Base-by-base conservation (phyloP, 306 rosid species). In the Canavalia gladiata region DNA sequence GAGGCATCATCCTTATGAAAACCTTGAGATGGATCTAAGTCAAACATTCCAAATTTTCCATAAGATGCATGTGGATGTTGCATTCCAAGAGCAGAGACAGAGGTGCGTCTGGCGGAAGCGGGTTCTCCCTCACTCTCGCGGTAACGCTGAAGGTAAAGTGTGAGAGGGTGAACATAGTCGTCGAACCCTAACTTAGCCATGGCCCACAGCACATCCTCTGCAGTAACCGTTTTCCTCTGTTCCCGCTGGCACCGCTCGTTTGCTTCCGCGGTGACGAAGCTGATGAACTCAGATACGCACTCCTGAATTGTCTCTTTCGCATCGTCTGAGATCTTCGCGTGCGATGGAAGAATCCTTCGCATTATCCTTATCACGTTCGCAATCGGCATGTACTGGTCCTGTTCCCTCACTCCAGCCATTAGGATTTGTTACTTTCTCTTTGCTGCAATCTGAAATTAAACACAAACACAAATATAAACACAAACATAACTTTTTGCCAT, bases 241-340 rank as follows among this genome's bases (percentile, higher is more conserved):
- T 93, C 97, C 0, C 79, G 47, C 33, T 86, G 94, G 73, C 97
- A 93, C 0, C 88, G 77, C 18, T 91, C 92, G 65, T 93, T 93
- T n/a, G 97, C 97, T 70, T 93, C 97, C 0, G 91, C 84, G 0
- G 97, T 93, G 43, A 93, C 60, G 88, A 91, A 93, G 84, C 92
- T 90, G 30, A 93, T 93, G 89, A 67, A 93, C 83, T 93, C 94
- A 0, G 97, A 91, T 31, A 90, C 94, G 5, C 96, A 91, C 43
- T 89, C 94, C 35, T 91, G 97, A 62, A 93, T 72, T 0, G 91
- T 88, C 83, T 91, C 95, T 25, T 93, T 93, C 2, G 97, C 94
- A 0, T 91, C 96, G 50, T 93, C 96, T 0, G 97, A 89, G 47
- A 93, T 93, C 63, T 91, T 93, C 0, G 96, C 97, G 46, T 91